Conservation (phyloP, 164 flowering plant species). For the Sedum album region DNA sequence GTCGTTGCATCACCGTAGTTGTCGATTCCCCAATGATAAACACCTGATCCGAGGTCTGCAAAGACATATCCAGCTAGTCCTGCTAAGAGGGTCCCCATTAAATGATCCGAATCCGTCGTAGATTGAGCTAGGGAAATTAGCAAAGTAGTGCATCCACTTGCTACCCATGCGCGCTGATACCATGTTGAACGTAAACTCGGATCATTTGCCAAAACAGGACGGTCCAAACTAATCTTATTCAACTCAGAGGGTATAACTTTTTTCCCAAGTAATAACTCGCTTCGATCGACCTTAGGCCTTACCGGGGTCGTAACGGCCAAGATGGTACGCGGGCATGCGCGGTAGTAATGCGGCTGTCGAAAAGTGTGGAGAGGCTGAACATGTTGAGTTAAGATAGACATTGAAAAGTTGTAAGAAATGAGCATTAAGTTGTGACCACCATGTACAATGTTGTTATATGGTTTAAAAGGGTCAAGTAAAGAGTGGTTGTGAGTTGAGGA, state of each 20-base stretch:
- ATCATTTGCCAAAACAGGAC: slow-evolving; percentile 22
- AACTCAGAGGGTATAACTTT: slow-evolving; percentile 5
- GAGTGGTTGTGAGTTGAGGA: slow-evolving; percentile 5
- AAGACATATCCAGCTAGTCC: slow-evolving; percentile 51
- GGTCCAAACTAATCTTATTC: not conserved
- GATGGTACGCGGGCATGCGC: slow-evolving; percentile 10
- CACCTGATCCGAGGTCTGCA: slow-evolving; percentile 81
- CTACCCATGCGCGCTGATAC: slow-evolving; percentile 81
- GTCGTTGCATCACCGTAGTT: slow-evolving; percentile 72
- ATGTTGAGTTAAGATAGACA: slow-evolving; percentile 36
- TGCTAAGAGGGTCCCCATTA: slow-evolving; percentile 50
- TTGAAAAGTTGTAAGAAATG: slow-evolving; percentile 9
- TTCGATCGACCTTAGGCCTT: not conserved
- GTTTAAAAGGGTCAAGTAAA: not conserved
- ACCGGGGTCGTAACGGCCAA: slow-evolving; percentile 14
- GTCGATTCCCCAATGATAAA: slow-evolving; percentile 90
- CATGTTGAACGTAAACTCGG: slow-evolving; percentile 52
- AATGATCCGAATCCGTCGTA: slow-evolving; percentile 14
- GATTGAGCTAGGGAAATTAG: slow-evolving; percentile 45
- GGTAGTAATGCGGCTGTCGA: slow-evolving; percentile 7
- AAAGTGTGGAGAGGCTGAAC: slow-evolving; percentile 15
- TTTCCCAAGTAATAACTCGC: not conserved
- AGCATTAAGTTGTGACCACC: not conserved
- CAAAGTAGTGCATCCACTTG: slow-evolving; percentile 59
- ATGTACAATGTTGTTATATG: not conserved